Conservation (phyloP, 2,329 filamentous ascomycete species). For the Emmonsiellopsis sp. region DNA sequence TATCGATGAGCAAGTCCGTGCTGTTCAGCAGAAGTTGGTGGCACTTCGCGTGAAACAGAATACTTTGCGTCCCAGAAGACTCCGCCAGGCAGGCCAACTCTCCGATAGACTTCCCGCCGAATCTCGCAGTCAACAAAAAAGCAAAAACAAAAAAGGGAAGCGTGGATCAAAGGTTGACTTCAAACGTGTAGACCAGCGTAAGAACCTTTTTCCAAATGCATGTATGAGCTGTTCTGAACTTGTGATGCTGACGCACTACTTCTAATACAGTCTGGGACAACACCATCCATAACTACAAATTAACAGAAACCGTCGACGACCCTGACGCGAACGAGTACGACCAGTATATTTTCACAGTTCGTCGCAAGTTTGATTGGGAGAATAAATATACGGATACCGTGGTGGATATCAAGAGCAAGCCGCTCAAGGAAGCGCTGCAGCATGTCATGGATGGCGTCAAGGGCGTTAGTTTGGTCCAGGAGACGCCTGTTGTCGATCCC, state of each 20-base stretch:
- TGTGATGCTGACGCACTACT: neutral
- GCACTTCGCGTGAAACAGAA: conserved; percentile 7
- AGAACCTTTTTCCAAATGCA: conserved; percentile 22
- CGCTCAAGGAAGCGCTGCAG: conserved; percentile 60
- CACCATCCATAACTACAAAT: conserved; percentile 56
- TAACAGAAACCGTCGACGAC: conserved; percentile 57
- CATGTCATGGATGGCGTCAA: conserved; percentile 69
- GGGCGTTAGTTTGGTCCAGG: conserved; percentile 69
- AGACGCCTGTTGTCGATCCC: conserved; percentile 63
- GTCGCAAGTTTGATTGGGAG: conserved; percentile 74
- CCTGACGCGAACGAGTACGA: conserved; percentile 61
- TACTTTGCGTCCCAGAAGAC: neutral
- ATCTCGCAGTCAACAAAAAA: conserved; percentile 12
- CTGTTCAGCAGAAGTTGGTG: conserved; percentile 18
- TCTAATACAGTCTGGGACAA: conserved; percentile 40
- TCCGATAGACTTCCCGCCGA: neutral
- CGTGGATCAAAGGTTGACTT: conserved; percentile 52
- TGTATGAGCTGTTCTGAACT: conserved; percentile 1
- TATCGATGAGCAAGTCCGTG: conserved; percentile 18
- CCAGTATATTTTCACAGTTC: conserved; percentile 73
- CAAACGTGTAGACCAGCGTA: conserved; percentile 57
- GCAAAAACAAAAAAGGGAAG: conserved; percentile 35
- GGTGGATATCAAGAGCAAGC: conserved; percentile 78
- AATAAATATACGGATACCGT: conserved; percentile 67
- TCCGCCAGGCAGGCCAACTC: neutral